Base-by-base conservation (phyloP, 73 alveolate genomes). In the Chromera velia region DNA sequence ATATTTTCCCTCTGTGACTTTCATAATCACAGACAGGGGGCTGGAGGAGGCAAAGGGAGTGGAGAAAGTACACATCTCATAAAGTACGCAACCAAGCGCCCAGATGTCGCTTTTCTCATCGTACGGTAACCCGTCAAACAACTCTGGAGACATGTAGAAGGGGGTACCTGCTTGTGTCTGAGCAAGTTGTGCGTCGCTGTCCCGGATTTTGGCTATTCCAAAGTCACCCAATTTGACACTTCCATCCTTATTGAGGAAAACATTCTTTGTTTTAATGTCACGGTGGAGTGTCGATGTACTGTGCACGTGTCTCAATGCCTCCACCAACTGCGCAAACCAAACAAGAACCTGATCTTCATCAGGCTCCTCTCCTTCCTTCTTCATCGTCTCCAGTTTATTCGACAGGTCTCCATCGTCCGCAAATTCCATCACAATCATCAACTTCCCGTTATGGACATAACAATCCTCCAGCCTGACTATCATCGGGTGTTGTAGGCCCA, bases 401-500 rank as follows among this genome's bases (percentile, higher is more conserved):
- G 65, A 49, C 72, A 83, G 49, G 40, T 83, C 90, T 19, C 90
- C 90, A 9, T 67, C 90, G 28, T 83, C 90, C 9, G 90, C 90
- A 27, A 34, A 83, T 71, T 83, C 90, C 90, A 83, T 83, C 27
- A 83, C 87, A 9, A 83, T 83, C 68, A 72, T 87, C 49, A 90
- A 88, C 69, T 75, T 74, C 48, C 80, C 89, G 32, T 88, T 85
- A 81, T 82, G 88, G 79, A 87, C 82, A 78, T 87, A 90, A 22
- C 90, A 81, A 34, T 87, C 76, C 55, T 87, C 81, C 46, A 83
- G 87, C 64, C 82, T 88, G 55, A 90, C 87, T 55, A 87, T 90
- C 79, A 87, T 82, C 7, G 95, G 95, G 79, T 90, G 95, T 28
- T 84, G 76, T 30, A 90, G 89, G 55, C 83, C 66, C 68, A 84